phyloP scores from a whole-genome alignment of 179 eudicot species.

The Spinacia oleracea region DNA sequence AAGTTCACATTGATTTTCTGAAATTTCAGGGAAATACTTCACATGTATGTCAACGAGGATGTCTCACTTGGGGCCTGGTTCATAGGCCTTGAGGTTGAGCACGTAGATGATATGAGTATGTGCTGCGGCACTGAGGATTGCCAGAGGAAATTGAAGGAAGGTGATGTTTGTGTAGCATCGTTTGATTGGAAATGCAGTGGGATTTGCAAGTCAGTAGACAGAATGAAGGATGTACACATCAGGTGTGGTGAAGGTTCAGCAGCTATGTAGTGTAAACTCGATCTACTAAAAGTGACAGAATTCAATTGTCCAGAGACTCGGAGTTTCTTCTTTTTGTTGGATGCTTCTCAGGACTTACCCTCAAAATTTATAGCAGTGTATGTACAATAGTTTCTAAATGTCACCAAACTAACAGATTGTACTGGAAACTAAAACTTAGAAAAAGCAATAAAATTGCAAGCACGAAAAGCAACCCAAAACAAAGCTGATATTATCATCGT shows the following conservation, averaged over 20 bases:
- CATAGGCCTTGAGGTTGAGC: slow-evolving; percentile 42
- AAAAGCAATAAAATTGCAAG: not conserved
- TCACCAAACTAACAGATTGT: slow-evolving; percentile 14
- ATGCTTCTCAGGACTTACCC: not conserved
- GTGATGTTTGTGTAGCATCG: slow-evolving; percentile 31
- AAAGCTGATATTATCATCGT: not conserved
- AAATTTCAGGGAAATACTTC: slow-evolving; percentile 32
- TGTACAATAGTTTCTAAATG: slow-evolving; percentile 6
- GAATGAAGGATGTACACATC: slow-evolving; percentile 34
- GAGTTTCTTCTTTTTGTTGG: not conserved
- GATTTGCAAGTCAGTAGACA: slow-evolving; percentile 31
- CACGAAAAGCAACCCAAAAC: not conserved
- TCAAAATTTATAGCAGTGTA: not conserved
- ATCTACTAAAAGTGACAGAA: not conserved
- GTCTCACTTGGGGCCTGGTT: slow-evolving; percentile 45
- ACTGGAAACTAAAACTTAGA: not conserved
- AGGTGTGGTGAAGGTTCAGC: slow-evolving; percentile 33
- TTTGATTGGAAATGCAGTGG: slow-evolving; percentile 40
- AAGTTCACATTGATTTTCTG: not conserved
- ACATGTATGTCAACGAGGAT: slow-evolving; percentile 40
- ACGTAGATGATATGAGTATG: slow-evolving; percentile 38
- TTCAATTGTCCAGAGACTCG: not conserved
- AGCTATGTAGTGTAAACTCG: slow-evolving; percentile 17
- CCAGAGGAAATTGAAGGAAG: slow-evolving; percentile 28
- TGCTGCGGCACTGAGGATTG: slow-evolving; percentile 39